Percentiles rank a stretch among this genome's conserved stretches.
These are phyloP conservation scores for Paecilomyces fulvus DNA, from an alignment of 2,329 filamentous ascomycete species.

Conservation along the genomic window DNA sequence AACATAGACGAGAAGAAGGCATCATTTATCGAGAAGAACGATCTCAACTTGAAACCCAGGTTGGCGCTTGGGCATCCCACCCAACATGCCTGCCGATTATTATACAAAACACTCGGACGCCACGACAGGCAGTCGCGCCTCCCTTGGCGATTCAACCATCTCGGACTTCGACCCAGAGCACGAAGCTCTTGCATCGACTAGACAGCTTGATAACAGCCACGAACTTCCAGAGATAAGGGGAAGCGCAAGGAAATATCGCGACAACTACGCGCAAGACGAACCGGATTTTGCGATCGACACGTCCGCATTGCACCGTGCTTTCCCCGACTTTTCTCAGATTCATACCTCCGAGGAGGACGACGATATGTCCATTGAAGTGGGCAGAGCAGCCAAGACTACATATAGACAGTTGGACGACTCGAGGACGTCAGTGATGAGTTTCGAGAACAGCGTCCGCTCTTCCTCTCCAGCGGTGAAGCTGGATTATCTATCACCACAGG, in stretches of 20 bases:
- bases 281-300: slow-evolving; percentile 38
- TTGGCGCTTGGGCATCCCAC: neutral
- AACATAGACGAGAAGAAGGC: neutral
- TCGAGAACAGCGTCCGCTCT: slow-evolving; percentile 37
- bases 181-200: slow-evolving; percentile 33
- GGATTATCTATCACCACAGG: slow-evolving; percentile 25
- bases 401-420: slow-evolving; percentile 39
- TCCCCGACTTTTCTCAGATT: slow-evolving; percentile 41
- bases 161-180: slow-evolving; percentile 36
- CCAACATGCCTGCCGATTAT: slow-evolving; percentile 4
- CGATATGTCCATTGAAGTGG: slow-evolving; percentile 49
- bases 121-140: slow-evolving; percentile 12
- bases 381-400: slow-evolving; percentile 40
- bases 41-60: neutral
- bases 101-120: slow-evolving; percentile 16
- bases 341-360: slow-evolving; percentile 36
- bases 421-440: slow-evolving; percentile 41
- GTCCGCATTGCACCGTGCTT: slow-evolving; percentile 38
- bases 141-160: slow-evolving; percentile 9
- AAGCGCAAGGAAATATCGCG: slow-evolving; percentile 23
- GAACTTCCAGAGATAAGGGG: slow-evolving; percentile 17
- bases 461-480: slow-evolving; percentile 33
- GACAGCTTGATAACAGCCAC: slow-evolving; percentile 23
- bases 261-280: slow-evolving; percentile 20
- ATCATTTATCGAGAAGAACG: neutral